Evolutionary conservation across 1,139 yeast genomes (phyloP), one percentile per base, ranked within the genome.

Genomic region (Candida sp.): DNA sequence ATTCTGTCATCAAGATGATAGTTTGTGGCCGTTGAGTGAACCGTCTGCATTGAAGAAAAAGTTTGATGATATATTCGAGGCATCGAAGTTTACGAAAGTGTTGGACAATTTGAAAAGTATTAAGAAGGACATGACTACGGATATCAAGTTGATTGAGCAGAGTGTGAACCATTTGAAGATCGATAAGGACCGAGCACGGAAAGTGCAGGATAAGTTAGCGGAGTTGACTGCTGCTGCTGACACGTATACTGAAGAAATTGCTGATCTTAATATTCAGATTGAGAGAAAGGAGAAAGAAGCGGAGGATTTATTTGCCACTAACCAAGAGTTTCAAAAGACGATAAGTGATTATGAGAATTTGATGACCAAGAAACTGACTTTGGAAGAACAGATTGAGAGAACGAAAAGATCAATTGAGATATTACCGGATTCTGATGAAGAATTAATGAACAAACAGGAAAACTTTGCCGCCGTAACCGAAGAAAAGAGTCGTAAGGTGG

Each of bases 1-100:
- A 2, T 96, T 96, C 67, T 94, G 99, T 63, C 99, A 96, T 65
- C 99, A 96, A 67, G 99, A 96, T 63, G 99, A 96, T 54, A 88
- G 96, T 62, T 71, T 91, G 39, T 96, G 99, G 99, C 99, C 99
- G 1, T 75, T 96, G 51, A 85, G 94, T 58, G 99, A 96, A 68
- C 96, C 99, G 1, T 80, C 96, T 6, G 82, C 82, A 11, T 78
- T 96, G 63, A 96, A 96, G 70, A 93, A 93, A 70, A 81, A 94
- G 53, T 96, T 96, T 63, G 99, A 96, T 67, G 99, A 94, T 65
- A 94, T 96, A 5, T 96, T 96, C 61, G 98, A 96, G 67, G 97
- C 98, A 0, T 83, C 92, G 58, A 92, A 91, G 67, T 96, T 89
- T 62, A 92, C 98, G 1, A 93, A 90, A 64, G 97, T 96, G 1